These are phyloP conservation scores for Puya raimondii DNA, from an alignment of 176 grass and related monocot species.

Conservation along the genomic window DNA sequence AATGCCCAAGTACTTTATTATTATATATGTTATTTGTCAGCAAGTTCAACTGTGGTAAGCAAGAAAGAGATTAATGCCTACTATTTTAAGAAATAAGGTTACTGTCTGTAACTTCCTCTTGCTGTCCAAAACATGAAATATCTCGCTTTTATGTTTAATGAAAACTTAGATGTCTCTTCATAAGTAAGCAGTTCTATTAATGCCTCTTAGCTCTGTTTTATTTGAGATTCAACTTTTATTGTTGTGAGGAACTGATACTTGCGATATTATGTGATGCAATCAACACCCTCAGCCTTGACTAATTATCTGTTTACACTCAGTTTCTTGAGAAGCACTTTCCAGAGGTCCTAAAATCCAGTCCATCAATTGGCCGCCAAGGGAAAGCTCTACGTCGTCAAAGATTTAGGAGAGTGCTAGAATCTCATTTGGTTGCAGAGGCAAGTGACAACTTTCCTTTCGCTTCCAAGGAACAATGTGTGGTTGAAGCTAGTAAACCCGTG, in stretches of 20 bases:
- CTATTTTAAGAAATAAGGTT: too few relatives aligned
- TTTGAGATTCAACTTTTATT: not conserved
- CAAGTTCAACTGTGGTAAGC: too few relatives aligned
- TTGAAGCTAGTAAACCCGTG: constrained; percentile 4
- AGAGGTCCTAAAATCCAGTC: constrained; percentile 48
- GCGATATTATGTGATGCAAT: not conserved
- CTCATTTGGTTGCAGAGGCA: constrained; percentile 17
- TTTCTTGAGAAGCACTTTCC: constrained; percentile 77
- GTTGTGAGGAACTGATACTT: not conserved
- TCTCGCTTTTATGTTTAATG: too few relatives aligned
- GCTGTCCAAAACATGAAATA: too few relatives aligned
- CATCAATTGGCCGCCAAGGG: constrained; percentile 88
- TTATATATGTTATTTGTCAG: too few relatives aligned
- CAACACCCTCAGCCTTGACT: not conserved
- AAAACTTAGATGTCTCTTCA: too few relatives aligned
- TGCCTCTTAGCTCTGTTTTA: not conserved
- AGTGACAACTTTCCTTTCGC: constrained; percentile 9
- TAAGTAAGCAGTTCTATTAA: too few relatives aligned
- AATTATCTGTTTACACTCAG: constrained; percentile 22
- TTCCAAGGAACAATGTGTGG: constrained; percentile 24
- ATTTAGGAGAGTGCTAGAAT: constrained; percentile 53
- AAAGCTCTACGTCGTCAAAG: constrained; percentile 73
- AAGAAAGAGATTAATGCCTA: too few relatives aligned
- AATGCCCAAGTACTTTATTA: too few relatives aligned
- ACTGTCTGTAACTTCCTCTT: too few relatives aligned